These are phyloP conservation scores for Catharanthus roseus DNA, from an alignment of 257 asterid genomes.

Conservation along the genomic window DNA sequence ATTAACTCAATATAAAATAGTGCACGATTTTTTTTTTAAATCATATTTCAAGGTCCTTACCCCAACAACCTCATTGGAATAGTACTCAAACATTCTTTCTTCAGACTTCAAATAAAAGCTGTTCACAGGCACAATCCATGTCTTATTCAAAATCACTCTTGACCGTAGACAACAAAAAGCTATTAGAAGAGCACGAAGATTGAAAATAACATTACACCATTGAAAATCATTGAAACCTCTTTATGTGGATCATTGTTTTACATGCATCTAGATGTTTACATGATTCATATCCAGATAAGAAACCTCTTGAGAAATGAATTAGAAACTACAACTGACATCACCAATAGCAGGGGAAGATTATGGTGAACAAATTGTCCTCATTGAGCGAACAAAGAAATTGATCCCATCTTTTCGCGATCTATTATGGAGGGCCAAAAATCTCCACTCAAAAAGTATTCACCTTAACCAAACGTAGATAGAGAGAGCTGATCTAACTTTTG, in stretches of 20 bases:
- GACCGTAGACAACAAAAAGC: not conserved
- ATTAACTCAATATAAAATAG: not conserved
- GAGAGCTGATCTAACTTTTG: slow-evolving; percentile 36
- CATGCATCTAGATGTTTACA: not conserved
- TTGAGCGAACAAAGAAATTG: not conserved
- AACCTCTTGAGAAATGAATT: not conserved
- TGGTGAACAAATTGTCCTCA: not conserved
- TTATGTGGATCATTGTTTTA: not conserved
- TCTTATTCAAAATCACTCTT: too few species aligned
- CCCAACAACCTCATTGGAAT: too few species aligned
- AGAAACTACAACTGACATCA: not conserved
- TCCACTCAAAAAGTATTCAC: not conserved
- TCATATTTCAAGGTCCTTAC: not conserved
- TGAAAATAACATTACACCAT: not conserved
- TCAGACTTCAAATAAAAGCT: too few species aligned
- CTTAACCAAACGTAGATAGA: not conserved
- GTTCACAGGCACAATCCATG: not conserved
- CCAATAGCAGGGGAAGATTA: not conserved
- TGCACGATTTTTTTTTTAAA: too few species aligned
- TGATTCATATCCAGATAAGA: not conserved
- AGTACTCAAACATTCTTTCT: not conserved
- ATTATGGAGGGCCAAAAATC: not conserved
- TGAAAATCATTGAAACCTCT: not conserved
- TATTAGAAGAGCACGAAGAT: not conserved
- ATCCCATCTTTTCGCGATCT: not conserved